A percentile compares a stretch with the other conserved stretches of the same genome.
Conservation (phyloP, 352 stramenopile species). For the Phytophthora citrophthora region DNA sequence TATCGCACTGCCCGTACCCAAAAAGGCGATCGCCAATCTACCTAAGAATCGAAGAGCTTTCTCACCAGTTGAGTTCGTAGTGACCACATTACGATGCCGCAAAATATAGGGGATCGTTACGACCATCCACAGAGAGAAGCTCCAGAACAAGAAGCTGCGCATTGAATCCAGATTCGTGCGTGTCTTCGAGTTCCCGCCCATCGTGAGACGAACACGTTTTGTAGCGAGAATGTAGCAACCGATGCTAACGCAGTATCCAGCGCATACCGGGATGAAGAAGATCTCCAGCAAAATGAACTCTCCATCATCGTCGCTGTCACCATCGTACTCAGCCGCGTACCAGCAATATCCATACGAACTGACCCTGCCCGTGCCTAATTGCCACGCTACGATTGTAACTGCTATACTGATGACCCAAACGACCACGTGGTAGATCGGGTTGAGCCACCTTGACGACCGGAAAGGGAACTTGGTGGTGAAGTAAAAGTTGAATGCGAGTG, state of each 20-base stretch:
- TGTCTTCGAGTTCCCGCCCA: slow-evolving; percentile 47
- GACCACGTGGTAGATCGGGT: slow-evolving; percentile 69
- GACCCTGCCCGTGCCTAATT: slow-evolving; percentile 50
- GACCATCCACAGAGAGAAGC: slow-evolving; percentile 72
- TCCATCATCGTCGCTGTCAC: slow-evolving; percentile 43
- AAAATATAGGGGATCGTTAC: slow-evolving; percentile 77
- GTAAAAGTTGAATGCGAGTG: slow-evolving; percentile 87
- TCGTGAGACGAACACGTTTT: slow-evolving; percentile 70
- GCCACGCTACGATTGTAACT: slow-evolving; percentile 60
- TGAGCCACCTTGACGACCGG: slow-evolving; percentile 70
- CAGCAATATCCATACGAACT: slow-evolving; percentile 88
- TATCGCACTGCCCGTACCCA: slow-evolving; percentile 68
- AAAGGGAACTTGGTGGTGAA: slow-evolving; percentile 91
- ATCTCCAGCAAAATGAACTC: slow-evolving; percentile 69
- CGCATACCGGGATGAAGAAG: slow-evolving; percentile 64
- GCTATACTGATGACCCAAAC: slow-evolving; percentile 65
- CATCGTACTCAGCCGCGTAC: slow-evolving; percentile 52
- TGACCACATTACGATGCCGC: slow-evolving; percentile 59
- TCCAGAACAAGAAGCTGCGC: slow-evolving; percentile 78
- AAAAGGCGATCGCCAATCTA: slow-evolving; percentile 67
- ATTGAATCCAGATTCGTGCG: slow-evolving; percentile 82
- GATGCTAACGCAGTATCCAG: slow-evolving; percentile 74
- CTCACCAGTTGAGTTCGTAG: slow-evolving; percentile 56
- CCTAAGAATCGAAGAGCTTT: slow-evolving; percentile 74
- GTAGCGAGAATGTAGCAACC: slow-evolving; percentile 77